These are phyloP conservation scores for Ascochyta clinopodiicola DNA, from an alignment of 2,329 filamentous ascomycete species.

Conservation along the genomic window DNA sequence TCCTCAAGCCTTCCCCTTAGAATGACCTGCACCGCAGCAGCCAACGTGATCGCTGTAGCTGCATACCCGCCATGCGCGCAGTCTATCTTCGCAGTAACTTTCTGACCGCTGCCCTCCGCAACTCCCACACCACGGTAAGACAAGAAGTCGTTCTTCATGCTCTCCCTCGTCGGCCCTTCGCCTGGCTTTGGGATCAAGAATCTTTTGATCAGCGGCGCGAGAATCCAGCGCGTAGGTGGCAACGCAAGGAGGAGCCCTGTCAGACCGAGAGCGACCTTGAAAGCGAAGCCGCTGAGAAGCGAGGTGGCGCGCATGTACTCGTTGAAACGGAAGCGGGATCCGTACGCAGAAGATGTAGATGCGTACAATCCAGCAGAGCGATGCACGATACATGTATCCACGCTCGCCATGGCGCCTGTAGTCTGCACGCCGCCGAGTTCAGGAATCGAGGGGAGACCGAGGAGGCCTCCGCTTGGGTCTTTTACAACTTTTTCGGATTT, in stretches of 20 bases:
- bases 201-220: conserved; percentile 37
- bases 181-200: conserved; percentile 40
- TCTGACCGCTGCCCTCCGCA: conserved; percentile 59
- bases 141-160: conserved; percentile 64
- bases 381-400: conserved; percentile 65
- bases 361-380: conserved; percentile 64
- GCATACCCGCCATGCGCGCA: conserved; percentile 69
- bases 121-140: conserved; percentile 69
- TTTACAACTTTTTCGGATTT: conserved; percentile 47
- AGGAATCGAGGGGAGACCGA: conserved; percentile 61
- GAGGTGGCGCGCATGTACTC: conserved; percentile 63
- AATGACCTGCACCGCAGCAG: conserved; percentile 69
- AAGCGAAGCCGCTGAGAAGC: conserved; percentile 53
- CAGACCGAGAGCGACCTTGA: conserved; percentile 58
- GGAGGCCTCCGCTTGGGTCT: conserved; percentile 46
- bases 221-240: conserved; percentile 58
- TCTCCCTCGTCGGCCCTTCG: conserved; percentile 53
- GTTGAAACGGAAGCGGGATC: conserved; percentile 63
- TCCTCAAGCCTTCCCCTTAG: conserved; percentile 63
- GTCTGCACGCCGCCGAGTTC: conserved; percentile 68
- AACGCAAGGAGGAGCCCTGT: conserved; percentile 56
- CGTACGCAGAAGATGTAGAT: conserved; percentile 54
- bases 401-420: conserved; percentile 58
- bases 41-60: conserved; percentile 69
- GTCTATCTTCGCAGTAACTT: conserved; percentile 63